Evolutionary conservation across 2,329 filamentous ascomycete genomes (phyloP), one percentile per base, ranked within the genome.

Genomic region (Aureobasidium sp.): DNA sequence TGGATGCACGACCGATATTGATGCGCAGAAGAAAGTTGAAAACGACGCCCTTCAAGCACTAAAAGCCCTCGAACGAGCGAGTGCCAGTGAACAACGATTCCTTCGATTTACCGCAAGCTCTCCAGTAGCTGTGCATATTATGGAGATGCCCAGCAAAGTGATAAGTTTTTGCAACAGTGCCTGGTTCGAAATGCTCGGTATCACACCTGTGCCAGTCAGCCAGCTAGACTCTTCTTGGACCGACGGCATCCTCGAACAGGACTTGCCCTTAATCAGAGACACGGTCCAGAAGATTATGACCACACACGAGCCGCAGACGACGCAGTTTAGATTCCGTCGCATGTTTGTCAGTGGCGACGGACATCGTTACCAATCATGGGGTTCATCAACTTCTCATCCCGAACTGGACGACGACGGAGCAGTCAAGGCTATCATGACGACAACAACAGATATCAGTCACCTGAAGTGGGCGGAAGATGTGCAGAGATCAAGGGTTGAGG

Each of bases 171-270:
- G 51, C 27, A 55, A 61, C 39, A 34, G 27, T 36, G 56, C 57
- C 12, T 52, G 47, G 34, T 47, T 64, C 15, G 56, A 60, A 9
- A 55, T 61, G 37, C 17, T 48, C 6, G 49, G 59, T 2, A 42
- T 53, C 48, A 15, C 22, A 17, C 49, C 39, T 22, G 56, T 36
- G 39, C 72, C 74, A 0, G 75, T 78, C 41, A 77, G 76, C 5
- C 69, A 77, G 2, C 65, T 80, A 1, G 58, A 81, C 80, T 47
- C 76, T 2, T 73, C 74, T 4, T 81, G 77, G 64, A 80, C 75
- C 62, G 76, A 79, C 41, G 57, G 22, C 37, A 53, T 44, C 62
- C 63, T 59, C 29, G 55, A 36, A 63, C 62, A 12, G 64, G 65
- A 60, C 34, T n/a, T 49, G 41, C 57, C 57, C 47, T 39, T 64